Conservation (phyloP, 805 yeast species). For the Gaillardinia entomophila region DNA sequence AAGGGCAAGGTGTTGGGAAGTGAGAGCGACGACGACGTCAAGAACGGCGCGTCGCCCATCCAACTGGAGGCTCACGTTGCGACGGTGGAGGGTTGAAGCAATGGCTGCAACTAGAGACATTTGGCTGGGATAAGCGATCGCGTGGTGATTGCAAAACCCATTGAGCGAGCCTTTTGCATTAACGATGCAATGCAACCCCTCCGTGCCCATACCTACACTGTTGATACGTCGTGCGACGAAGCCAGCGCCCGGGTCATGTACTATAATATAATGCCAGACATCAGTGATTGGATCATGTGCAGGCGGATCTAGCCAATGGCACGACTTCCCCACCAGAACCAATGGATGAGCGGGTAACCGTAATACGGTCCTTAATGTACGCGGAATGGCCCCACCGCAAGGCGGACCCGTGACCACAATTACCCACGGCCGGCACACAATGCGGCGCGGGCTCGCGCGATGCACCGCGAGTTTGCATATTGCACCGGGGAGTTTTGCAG, state of each 20-base stretch:
- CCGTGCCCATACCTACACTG: too few species aligned
- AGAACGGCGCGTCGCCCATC: too few species aligned
- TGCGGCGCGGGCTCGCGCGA: constrained; percentile 1
- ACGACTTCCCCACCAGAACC: background rate
- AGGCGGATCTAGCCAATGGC: background rate
- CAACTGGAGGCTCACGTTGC: too few species aligned
- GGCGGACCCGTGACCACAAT: background rate
- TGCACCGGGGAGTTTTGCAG: background rate
- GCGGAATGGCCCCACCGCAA: constrained; percentile 1
- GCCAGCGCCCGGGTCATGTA: too few species aligned
- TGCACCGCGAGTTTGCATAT: background rate
- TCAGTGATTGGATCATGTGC: background rate
- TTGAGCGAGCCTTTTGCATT: too few species aligned
- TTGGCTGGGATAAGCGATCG: too few species aligned
- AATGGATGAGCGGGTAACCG: constrained; percentile 5
- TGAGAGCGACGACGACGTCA: constrained; percentile 3
- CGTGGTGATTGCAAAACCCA: too few species aligned
- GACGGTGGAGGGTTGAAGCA: too few species aligned
- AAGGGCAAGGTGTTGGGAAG: too few species aligned
- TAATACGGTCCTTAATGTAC: constrained; percentile 2
- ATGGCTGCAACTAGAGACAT: too few species aligned
- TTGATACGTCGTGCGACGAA: too few species aligned
- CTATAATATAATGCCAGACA: background rate
- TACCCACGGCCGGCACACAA: constrained; percentile 2
- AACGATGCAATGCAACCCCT: too few species aligned